Percentiles rank a stretch among this genome's conserved stretches.
phyloP scores from a whole-genome alignment of 75 land plant species.

The Gnetum montanum region DNA sequence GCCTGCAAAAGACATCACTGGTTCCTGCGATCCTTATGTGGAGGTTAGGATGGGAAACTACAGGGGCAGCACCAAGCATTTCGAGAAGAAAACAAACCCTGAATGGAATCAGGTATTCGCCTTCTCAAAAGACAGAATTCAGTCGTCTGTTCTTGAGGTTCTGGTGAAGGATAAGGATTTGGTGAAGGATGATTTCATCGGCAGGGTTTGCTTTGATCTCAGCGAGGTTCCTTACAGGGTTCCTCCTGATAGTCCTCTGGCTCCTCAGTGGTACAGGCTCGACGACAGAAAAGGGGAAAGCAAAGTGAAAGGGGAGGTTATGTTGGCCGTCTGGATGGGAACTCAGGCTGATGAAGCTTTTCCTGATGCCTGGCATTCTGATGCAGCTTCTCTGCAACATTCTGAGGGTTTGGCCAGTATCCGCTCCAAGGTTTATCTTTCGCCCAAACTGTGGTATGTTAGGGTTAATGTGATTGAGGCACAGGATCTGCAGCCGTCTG shows the following conservation, averaged over 20 bases:
- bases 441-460: conserved; percentile 49
- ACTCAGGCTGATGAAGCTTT: conserved; percentile 65
- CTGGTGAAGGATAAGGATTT: conserved; percentile 55
- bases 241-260: conserved; percentile 64
- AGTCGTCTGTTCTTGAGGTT: conserved; percentile 34
- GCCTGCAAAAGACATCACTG: conserved; percentile 60
- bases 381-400: conserved; percentile 16
- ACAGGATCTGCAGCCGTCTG: conserved; percentile 34
- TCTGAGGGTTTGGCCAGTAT: conserved; percentile 17
- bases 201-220: conserved; percentile 41
- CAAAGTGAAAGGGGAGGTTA: conserved; percentile 26
- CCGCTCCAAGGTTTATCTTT: conserved; percentile 43
- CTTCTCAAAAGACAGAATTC: conserved; percentile 44
- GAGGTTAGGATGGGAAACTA: conserved; percentile 61
- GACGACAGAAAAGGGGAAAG: conserved; percentile 31
- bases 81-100: conserved; percentile 53
- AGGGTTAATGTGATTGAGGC: conserved; percentile 53
- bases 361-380: conserved; percentile 54
- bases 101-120: conserved; percentile 70
- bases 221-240: conserved; percentile 50
- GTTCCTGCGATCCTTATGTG: conserved; percentile 66
- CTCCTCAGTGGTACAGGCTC: conserved; percentile 56
- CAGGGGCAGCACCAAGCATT: conserved; percentile 38
- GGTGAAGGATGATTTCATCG: conserved; percentile 60
- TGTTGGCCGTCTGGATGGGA: conserved; percentile 52